Base-by-base conservation (phyloP, 768 basidiomycete genomes). In the Hericium rajendrae region DNA sequence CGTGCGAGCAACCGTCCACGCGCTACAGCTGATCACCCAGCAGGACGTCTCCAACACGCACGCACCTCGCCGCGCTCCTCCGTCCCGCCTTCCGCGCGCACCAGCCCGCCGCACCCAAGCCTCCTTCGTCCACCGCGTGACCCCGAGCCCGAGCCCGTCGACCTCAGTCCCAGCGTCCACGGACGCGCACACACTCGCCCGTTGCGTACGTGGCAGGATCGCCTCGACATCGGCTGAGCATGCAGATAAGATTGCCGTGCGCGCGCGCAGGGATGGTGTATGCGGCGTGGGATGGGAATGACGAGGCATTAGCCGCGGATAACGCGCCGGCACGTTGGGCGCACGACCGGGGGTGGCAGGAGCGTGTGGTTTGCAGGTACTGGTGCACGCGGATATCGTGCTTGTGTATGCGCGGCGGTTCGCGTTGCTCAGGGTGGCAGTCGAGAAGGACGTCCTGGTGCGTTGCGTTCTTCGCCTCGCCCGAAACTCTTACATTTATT, bases 231-330 rank as follows among this genome's bases (percentile, higher is more conserved):
- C 0, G 73, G 76, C 51, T 83, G 78, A 77, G 1, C 78, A 82
- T 53, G 54, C 56, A 12, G 72, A 71, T 37, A 74, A 75, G 56
- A 71, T 82, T 8, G 59, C 64, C 24, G 67, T 72, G 57, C 82
- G 18, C 59, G 61, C 2, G 64, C 71, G 15, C 28, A 4, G 5
- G 82, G 82, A 1, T 73, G 69, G 6, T 56, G 81, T 32, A 80
- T 32, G 82, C 77, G 12, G 73, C 79, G 40, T 84, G 82, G 81
- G 84, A 85, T 63, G 83, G 82, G 81, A 85, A 85, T 63, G 83
- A 85, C 62, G 79, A 84, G 38, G 74, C 72, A 28, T 85, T 83
- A 83, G 75, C 75, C 51, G 68, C 28, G 28, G 28, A 32, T 4
- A 32, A 32, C 4, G 28, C 28, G 4, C 4, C 28, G 4, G 2